Evolutionary conservation across 495 filamentous ascomycete genomes (phyloP), one percentile per base, ranked within the genome.

Genomic region (Penicillium canescens): DNA sequence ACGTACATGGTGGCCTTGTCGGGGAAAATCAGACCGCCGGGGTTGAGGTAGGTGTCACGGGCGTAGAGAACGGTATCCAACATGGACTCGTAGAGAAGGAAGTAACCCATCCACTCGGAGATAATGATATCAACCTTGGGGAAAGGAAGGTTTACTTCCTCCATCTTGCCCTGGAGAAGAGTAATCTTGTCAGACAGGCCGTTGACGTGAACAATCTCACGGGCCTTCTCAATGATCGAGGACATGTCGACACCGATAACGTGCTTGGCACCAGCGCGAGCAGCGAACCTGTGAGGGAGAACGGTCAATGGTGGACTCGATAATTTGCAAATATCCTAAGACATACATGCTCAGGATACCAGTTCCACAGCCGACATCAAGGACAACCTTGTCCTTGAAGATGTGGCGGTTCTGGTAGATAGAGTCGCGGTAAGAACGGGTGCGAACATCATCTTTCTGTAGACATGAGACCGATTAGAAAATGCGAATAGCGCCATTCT

Each of bases 81-180:
- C 94, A 99, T 99, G 76, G 87, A 90, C 80, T 99, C 94, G 76
- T 97, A 99, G 38, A 98, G 83, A 41, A 99, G 82, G 76, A 94
- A 96, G 78, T 99, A 99, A 41, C 94, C 94, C 94, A 99, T 99
- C 94, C 94, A 99, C 76, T 99, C 94, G 28, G 90, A 96, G 55
- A 99, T 90, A 74, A 99, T 99, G 65, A 99, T 93, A 71, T 99
- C 94, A 60, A 99, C 95, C 65, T 96, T 84, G 46, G 77, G 72
- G 59, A 92, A 92, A 20, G 95, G 94, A 21, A 99, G 85, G 20
- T 76, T 61, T 33, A 96, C 92, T 61, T 99, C 95, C 74, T 99
- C 94, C 84, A 99, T 93, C 77, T 92, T 92, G 42, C 95, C 94
- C 72, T 94, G 89, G 44, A 99, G 76, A 20, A 94, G 86, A 16